Base-by-base conservation (phyloP, 2,329 filamentous ascomycete genomes). In the Biscogniauxia mediterranea region DNA sequence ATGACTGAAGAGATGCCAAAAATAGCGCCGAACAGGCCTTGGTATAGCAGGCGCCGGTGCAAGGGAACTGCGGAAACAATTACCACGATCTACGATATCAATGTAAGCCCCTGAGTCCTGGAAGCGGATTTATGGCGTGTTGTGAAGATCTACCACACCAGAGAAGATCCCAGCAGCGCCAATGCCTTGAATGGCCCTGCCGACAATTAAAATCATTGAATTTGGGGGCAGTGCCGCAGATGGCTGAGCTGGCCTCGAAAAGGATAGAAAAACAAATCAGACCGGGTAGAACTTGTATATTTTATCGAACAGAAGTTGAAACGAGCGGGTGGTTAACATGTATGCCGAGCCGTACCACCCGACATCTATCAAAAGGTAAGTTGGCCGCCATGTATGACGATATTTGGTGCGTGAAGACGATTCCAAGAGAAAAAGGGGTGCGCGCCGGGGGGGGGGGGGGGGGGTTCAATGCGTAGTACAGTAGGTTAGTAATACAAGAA, bases 271-370 rank as follows among this genome's bases (percentile, higher is more conserved):
- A 57, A 70, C 65, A 19, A 54, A 53, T 59, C 76, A 77, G 60
- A 78, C 66, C 55, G 71, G 71, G 66, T 72, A 77, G 66, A 78
- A 76, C 52, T 68, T 74, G 65, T 78, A 80, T 42, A 78, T 60
- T 63, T 77, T 78, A 59, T 77, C 76, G 53, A 76, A 79, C 50
- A 76, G 62, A 21, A 78, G 73, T 67, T 79, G 77, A 60, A 77
- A 78, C 55, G 74, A 69, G 53, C 72, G 74, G 50, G 71, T 72
- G 0, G 74, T 76, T 17, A 78, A 62, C 58, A 77, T 61, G 59
- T 76, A 78, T 21, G 74, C 75, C n/a, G 71, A 73, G 21, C 74
- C 75, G 60, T 78, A 78, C 75, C 75, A 78, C 26, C 76, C 74
- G n/a, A 77, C 71, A 60, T 78, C 75, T 46, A 46, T 32, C 13